Evolutionary conservation across 108 stramenopile species (phyloP).

Genomic region (Nannochloropsis oceanica): DNA sequence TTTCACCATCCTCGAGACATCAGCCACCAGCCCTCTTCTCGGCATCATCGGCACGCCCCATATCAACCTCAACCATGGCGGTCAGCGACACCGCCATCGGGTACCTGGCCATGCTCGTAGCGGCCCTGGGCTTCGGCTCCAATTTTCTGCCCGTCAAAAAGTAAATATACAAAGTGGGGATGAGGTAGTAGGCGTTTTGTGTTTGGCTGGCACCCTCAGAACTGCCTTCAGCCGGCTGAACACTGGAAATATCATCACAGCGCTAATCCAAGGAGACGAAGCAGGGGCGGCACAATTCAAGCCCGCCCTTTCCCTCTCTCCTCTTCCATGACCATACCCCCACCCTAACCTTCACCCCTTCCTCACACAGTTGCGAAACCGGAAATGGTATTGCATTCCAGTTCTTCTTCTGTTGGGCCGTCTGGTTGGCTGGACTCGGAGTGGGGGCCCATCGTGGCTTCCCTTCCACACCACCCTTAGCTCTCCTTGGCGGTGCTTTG

Average conservation of each 20-base stretch:
- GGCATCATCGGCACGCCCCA: no score
- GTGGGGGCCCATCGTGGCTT: neutral
- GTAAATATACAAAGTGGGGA: slow-evolving; percentile 2
- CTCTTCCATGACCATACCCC: no score
- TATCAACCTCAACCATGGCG: neutral
- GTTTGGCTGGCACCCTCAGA: no score
- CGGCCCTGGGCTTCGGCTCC: slow-evolving; percentile 19
- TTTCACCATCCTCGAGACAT: no score
- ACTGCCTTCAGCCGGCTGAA: no score
- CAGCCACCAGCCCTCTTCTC: no score
- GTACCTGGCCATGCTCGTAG: slow-evolving; percentile 4
- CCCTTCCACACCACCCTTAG: slow-evolving; percentile 6
- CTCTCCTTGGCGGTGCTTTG: slow-evolving; percentile 13
- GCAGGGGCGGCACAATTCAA: no score
- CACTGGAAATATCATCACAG: no score
- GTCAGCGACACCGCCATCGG: neutral
- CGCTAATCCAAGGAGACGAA: no score
- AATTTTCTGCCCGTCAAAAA: slow-evolving; percentile 22
- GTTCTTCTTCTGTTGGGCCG: neutral
- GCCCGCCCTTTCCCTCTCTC: no score
- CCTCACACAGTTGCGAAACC: neutral
- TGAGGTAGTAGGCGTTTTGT: no score
- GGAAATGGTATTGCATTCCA: neutral
- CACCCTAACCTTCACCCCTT: no score
- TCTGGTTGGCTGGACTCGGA: neutral